These are phyloP conservation scores for Pyracantha coccinea DNA, from an alignment of 331 rosid species.

Conservation along the genomic window DNA sequence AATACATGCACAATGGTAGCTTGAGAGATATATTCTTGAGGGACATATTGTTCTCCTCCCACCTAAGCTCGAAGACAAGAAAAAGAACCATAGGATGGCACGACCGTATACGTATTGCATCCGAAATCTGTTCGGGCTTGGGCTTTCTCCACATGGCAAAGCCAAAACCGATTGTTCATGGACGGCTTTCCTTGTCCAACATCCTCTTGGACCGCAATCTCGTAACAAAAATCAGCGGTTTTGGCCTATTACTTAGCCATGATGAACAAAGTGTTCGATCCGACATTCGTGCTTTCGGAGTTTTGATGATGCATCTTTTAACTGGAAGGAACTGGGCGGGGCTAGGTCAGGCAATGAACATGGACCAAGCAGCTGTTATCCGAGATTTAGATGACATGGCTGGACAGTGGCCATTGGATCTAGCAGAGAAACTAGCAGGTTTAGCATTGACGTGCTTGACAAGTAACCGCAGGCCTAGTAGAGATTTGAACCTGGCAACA, in stretches of 20 bases:
- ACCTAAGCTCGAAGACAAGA: conserved; percentile 28
- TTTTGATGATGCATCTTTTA: conserved; percentile 44
- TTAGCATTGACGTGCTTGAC: conserved; percentile 50
- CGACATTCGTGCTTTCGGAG: conserved; percentile 50
- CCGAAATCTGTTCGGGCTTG: conserved; percentile 59
- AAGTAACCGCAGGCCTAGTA: conserved; percentile 23
- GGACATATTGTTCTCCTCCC: conserved; percentile 42
- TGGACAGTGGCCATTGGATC: conserved; percentile 71
- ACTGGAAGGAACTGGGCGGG: conserved; percentile 65
- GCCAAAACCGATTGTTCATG: conserved; percentile 42
- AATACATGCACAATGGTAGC: conserved; percentile 78
- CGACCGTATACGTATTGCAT: conserved; percentile 52
- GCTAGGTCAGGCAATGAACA: conserved; percentile 34
- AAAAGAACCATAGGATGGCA: conserved; percentile 56
- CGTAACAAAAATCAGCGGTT: conserved; percentile 50
- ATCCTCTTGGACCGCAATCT: conserved; percentile 71
- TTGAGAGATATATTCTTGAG: conserved; percentile 50
- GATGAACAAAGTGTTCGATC: conserved; percentile 16
- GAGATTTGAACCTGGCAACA: conserved; percentile 27
- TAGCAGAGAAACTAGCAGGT: conserved; percentile 42
- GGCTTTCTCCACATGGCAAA: conserved; percentile 44
- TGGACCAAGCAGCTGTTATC: conserved; percentile 33
- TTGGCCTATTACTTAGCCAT: conserved; percentile 25
- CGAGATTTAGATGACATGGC: conserved; percentile 50
- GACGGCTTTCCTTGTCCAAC: conserved; percentile 38